Conservation (phyloP, 208 protist species). For the Wallacemonas sp. region DNA sequence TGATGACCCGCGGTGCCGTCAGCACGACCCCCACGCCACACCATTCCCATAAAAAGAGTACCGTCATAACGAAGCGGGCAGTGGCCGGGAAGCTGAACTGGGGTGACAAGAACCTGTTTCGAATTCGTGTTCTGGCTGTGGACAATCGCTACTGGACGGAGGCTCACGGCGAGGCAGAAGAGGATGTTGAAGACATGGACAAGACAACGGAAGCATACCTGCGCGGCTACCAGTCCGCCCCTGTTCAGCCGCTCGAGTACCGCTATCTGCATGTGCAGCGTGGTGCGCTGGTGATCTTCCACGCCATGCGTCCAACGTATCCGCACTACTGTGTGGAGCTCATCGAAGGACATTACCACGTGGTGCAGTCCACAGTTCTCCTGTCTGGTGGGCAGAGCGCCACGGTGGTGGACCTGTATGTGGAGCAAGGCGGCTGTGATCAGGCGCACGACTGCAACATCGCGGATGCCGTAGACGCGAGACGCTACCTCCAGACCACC, state of each 20-base stretch:
- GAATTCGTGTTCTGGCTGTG: neutral
- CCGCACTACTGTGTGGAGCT: constrained; percentile 42
- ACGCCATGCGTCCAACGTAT: constrained; percentile 27
- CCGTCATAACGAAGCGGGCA: too few relatives aligned
- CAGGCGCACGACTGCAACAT: neutral
- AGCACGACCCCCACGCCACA: too few relatives aligned
- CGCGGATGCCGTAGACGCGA: neutral
- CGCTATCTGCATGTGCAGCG: constrained; percentile 29
- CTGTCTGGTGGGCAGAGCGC: constrained; percentile 8
- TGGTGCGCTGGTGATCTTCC: constrained; percentile 39
- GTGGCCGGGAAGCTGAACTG: neutral
- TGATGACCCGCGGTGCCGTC: neutral
- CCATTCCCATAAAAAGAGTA: too few relatives aligned
- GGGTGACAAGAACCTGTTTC: neutral
- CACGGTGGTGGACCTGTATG: constrained; percentile 16
- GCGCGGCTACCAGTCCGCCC: constrained; percentile 11
- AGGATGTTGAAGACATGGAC: constrained; percentile 11
- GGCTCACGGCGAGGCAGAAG: neutral
- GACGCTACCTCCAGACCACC: neutral
- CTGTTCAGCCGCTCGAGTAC: constrained; percentile 9
- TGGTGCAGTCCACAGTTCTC: too few relatives aligned
- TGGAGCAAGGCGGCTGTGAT: constrained; percentile 14
- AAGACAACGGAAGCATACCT: constrained; percentile 8
- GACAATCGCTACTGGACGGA: neutral
- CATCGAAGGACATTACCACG: constrained; percentile 26